Evolutionary conservation across 2,329 filamentous ascomycete species (phyloP), one percentile per base, ranked within the genome.

Genomic region (Hawksworthiomyces lignivorus): DNA sequence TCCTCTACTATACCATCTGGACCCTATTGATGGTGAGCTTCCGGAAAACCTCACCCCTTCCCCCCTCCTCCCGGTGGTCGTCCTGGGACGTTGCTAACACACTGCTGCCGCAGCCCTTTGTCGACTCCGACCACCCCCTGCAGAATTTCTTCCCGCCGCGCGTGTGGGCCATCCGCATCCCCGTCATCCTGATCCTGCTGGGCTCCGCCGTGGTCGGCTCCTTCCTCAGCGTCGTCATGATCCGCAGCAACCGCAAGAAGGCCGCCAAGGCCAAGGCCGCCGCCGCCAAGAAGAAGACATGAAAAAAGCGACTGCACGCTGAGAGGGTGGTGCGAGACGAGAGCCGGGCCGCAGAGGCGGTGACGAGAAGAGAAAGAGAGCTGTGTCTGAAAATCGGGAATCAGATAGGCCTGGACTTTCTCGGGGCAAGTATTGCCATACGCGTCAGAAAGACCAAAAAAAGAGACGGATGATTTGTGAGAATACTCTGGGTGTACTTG

Each of bases 91-190:
- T 12, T 31, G 12, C 39, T 48, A 30, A 30, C 22, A 15, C 29
- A 6, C 18, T 27, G 41, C 26, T 34, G 37, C 42, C 54, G 4
- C 40, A 98, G 92, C 92, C 92, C 61, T 98, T 98, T 64, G 92
- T 98, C 65, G 92, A 98, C 65, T 78, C 84, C 44, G 87, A 87
- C 62, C 92, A 98, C 65, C 82, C 87, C 44, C 82, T 97, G 45
- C 92, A 98, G 62, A 84, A 84, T 62, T 75, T 97, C 70, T 98
- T 98, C 71, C 92, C 87, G 48, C 90, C 90, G 35, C 89, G 92
- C 62, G 89, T 95, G 62, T 98, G 92, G 92, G 92, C 92, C 47
- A 95, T 98, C 62, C 89, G 92, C 63, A 92, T 98, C 58, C 92
- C 92, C 54, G 90, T 98, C 56, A 95, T 98, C 62, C 81, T 98